Evolutionary conservation across 208 protist species (phyloP).

Genomic region (Entamoeba dispar): DNA sequence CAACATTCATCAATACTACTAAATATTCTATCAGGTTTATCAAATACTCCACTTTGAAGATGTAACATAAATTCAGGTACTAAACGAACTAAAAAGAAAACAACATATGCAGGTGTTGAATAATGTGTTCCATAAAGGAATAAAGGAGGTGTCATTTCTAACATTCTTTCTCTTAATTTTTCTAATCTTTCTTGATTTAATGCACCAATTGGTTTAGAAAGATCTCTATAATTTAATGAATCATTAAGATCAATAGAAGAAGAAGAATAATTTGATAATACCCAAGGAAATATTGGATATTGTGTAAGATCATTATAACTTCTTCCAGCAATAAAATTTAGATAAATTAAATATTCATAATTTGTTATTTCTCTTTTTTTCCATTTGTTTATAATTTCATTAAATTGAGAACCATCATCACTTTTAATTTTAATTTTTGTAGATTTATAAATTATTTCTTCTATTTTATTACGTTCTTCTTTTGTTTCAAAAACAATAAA

Average conservation of each 20-base stretch:
- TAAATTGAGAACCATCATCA: neutral
- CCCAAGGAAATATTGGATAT: slow-evolving; percentile 73
- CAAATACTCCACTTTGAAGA: slow-evolving; percentile 23
- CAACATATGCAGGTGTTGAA: slow-evolving; percentile 63
- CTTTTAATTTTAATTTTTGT: neutral
- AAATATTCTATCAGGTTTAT: slow-evolving; percentile 22
- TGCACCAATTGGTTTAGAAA: slow-evolving; percentile 32
- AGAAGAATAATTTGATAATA: slow-evolving; percentile 52
- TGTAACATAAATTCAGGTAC: neutral
- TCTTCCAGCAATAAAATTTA: slow-evolving; percentile 56
- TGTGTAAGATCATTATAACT: slow-evolving; percentile 42
- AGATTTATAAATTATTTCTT: neutral
- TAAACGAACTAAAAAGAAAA: slow-evolving; percentile 62
- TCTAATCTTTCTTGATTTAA: neutral
- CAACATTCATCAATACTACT: slow-evolving; percentile 8
- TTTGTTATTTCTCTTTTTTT: slow-evolving; percentile 53
- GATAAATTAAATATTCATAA: slow-evolving; percentile 54
- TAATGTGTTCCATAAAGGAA: slow-evolving; percentile 78
- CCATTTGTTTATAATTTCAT: slow-evolving; percentile 36
- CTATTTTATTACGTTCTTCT: neutral
- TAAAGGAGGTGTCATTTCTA: neutral
- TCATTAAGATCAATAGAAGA: slow-evolving; percentile 48
- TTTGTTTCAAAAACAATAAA: neutral
- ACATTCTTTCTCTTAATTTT: neutral
- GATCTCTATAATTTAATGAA: slow-evolving; percentile 51